Base-by-base conservation (phyloP, 1,284 basidiomycete genomes). In the Anthracocystis panici-leucophaei region DNA sequence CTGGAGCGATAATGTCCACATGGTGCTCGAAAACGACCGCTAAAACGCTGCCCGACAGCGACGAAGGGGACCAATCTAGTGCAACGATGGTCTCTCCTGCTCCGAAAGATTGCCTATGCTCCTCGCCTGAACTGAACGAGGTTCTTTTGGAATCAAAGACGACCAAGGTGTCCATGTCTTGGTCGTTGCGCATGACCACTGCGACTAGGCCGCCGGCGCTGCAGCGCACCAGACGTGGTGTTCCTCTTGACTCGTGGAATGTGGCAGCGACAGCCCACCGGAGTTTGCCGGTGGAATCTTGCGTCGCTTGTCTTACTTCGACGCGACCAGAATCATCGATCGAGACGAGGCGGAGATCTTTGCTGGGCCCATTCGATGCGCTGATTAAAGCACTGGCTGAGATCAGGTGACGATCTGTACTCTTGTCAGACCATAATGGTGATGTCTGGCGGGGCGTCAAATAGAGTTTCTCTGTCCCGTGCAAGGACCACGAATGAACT, bases 81-180 rank as follows among this genome's bases (percentile, higher is more conserved):
- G 62, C 65, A 3, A 63, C 31, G 51, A 72, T 51, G 2, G 16
- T 9, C 3, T 69, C 70, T 5, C 31, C 40, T 4, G 51, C 20
- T 12, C 50, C 57, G n/a, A 76, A 57, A 5, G 1, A 10, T 12
- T 72, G 69, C n/a, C 57, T 33, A 38, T 76, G 54, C 46, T 77
- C 74, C 38, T 67, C 87, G 2, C 95, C 95, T 0, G 92, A 92
- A 5, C 93, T 91, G 84, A 97, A 97, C 84, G 95, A 93, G n/a
- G 92, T 94, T 83, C 92, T 92, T 66, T 92, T 92, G 0, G 93
- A 95, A 85, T 97, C 93, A 94, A 94, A 97, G 21, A 97, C 93
- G 0, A 93, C 51, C 27, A 75, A 42, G 14, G 63, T 58, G 21
- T 63, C 52, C 14, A 29, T 51, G 18, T 44, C 51, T 18, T 58